phyloP scores from a whole-genome alignment of 2,329 filamentous ascomycete species.

The Fusarium sp. region DNA sequence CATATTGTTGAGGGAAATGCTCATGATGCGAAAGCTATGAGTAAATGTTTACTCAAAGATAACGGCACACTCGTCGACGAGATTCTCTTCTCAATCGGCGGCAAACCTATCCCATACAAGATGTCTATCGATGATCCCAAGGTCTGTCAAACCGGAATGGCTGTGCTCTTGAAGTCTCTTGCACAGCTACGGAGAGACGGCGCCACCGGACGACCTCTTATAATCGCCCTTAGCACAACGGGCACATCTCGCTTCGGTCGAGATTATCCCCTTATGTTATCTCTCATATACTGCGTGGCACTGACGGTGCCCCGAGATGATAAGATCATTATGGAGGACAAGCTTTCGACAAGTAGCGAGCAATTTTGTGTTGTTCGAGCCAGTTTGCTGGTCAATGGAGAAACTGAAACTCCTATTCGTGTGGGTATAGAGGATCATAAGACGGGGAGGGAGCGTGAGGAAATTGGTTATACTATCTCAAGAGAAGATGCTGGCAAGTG shows the following conservation, averaged over 20 bases:
- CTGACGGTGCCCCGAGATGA: slow-evolving; percentile 60
- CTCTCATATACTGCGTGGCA: slow-evolving; percentile 59
- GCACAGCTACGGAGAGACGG: slow-evolving; percentile 46
- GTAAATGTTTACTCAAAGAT: slow-evolving; percentile 51
- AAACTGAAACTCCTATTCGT: slow-evolving; percentile 48
- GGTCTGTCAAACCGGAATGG: slow-evolving; percentile 61
- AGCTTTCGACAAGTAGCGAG: slow-evolving; percentile 48
- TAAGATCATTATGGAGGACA: slow-evolving; percentile 61
- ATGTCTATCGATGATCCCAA: slow-evolving; percentile 59
- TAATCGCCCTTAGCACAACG: slow-evolving; percentile 56
- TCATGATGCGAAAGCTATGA: slow-evolving; percentile 55
- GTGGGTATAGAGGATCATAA: slow-evolving; percentile 57
- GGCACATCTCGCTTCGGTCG: slow-evolving; percentile 54
- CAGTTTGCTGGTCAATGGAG: slow-evolving; percentile 53
- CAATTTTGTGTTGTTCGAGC: slow-evolving; percentile 55
- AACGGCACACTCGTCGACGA: slow-evolving; percentile 56
- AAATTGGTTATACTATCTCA: slow-evolving; percentile 61
- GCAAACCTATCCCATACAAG: slow-evolving; percentile 48
- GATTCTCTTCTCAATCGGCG: slow-evolving; percentile 63
- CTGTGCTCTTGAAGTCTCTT: slow-evolving; percentile 57
- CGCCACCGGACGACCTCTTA: slow-evolving; percentile 48
- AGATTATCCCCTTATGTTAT: slow-evolving; percentile 58
- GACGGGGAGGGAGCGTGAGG: slow-evolving; percentile 50
- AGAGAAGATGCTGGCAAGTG: slow-evolving; percentile 62
- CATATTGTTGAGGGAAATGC: slow-evolving; percentile 62